Percentiles rank a stretch among this genome's conserved stretches.
These are phyloP conservation scores for Sugiyamaella chiloensis DNA, from an alignment of 805 yeast genomes.

Conservation along the genomic window DNA sequence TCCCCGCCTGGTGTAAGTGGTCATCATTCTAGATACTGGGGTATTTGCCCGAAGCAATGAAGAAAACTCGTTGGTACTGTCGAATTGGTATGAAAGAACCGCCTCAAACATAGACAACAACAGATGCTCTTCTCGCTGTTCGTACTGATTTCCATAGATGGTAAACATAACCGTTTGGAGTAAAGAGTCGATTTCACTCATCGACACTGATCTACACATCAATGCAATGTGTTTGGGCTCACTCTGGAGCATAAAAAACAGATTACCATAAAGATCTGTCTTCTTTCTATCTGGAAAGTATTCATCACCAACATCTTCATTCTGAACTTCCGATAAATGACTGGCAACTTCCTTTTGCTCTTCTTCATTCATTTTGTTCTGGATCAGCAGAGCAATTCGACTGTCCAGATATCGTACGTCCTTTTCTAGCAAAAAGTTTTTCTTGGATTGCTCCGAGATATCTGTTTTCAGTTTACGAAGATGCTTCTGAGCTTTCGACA, in stretches of 20 bases:
- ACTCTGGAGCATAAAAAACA: constrained; percentile 37
- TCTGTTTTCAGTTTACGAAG: constrained; percentile 33
- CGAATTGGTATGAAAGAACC: constrained; percentile 38
- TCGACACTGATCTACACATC: constrained; percentile 32
- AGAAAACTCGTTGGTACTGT: constrained; percentile 33
- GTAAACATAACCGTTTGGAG: constrained; percentile 41
- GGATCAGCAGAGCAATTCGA: constrained; percentile 39
- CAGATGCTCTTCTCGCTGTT: constrained; percentile 39
- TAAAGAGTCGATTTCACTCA: constrained; percentile 38
- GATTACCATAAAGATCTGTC: constrained; percentile 33
- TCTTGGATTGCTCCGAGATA: constrained; percentile 36
- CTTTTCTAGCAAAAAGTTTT: constrained; percentile 36
- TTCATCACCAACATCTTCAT: constrained; percentile 23
- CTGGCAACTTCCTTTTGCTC: constrained; percentile 36
- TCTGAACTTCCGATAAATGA: constrained; percentile 26
- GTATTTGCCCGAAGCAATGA: constrained; percentile 39
- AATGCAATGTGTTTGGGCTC: constrained; percentile 38
- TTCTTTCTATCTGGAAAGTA: constrained; percentile 31
- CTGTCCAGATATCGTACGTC: constrained; percentile 39
- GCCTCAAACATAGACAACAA: constrained; percentile 38
- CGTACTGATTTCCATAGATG: constrained; percentile 41
- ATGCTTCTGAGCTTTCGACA: constrained; percentile 33
- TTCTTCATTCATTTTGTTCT: constrained; percentile 36
- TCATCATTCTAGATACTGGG: constrained; percentile 40
- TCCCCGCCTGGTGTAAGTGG: constrained; percentile 39